Evolutionary conservation across 768 basidiomycete genomes (phyloP).

Genomic region (Leccinellum albellum): DNA sequence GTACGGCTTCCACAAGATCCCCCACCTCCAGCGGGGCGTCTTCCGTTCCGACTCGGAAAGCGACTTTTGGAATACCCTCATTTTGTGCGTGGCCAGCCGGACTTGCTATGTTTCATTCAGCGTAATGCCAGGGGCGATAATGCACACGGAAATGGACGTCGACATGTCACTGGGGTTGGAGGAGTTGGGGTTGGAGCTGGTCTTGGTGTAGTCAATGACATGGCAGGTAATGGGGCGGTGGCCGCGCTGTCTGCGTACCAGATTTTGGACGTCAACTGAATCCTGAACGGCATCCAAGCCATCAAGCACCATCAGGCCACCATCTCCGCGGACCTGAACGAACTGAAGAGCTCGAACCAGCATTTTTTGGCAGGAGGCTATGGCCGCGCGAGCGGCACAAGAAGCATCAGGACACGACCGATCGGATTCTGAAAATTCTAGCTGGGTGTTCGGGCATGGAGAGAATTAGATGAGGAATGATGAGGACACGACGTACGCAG

Average conservation of each 20-base stretch:
- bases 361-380: constrained; percentile 90
- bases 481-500: constrained; percentile 36
- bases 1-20: constrained; percentile 96
- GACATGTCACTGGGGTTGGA: background rate
- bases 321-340: constrained; percentile 84
- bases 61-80: constrained; percentile 89
- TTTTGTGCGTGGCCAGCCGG: constrained; percentile 88
- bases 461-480: constrained; percentile 37
- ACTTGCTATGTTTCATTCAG: constrained; percentile 82
- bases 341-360: constrained; percentile 83
- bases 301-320: constrained; percentile 91
- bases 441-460: constrained; percentile 82
- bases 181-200: background rate
- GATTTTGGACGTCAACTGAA: constrained; percentile 70
- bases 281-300: constrained; percentile 79
- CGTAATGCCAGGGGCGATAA: constrained; percentile 52
- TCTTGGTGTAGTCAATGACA: constrained; percentile 14
- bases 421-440: constrained; percentile 90
- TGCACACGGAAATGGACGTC: constrained; percentile 14
- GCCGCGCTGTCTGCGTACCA: constrained; percentile 42
- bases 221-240: constrained; percentile 12
- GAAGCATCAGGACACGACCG: constrained; percentile 95
- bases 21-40: constrained; percentile 92
- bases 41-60: constrained; percentile 77
- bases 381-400: constrained; percentile 78